Evolutionary conservation across 176 grass and related monocot species (phyloP).

Genomic region (Lolium perenne): DNA sequence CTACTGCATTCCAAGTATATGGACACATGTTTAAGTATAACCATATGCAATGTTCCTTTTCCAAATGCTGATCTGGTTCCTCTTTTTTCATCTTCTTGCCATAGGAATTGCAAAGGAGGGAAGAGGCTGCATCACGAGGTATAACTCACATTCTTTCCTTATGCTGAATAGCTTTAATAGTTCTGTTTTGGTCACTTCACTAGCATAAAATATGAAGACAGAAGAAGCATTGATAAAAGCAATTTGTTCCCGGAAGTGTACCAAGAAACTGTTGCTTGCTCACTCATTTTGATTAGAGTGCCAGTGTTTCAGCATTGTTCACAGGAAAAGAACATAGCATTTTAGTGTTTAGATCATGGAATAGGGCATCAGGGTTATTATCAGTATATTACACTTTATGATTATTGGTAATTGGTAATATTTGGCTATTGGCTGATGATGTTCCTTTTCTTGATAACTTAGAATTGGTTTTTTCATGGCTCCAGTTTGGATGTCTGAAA

Average conservation of each 20-base stretch:
- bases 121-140: slow-evolving; percentile 88
- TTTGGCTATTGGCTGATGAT: slow-evolving; percentile 1
- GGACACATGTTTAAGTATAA: slow-evolving; percentile 30
- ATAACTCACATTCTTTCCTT: slow-evolving; percentile 16
- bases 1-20: neutral
- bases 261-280: neutral
- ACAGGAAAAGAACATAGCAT: slow-evolving; percentile 5
- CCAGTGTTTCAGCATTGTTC: slow-evolving; percentile 17
- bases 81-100: slow-evolving; percentile 10
- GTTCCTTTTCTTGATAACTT: slow-evolving; percentile 29
- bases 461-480: neutral
- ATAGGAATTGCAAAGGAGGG: slow-evolving; percentile 91
- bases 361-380: slow-evolving; percentile 43
- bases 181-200: slow-evolving; percentile 20
- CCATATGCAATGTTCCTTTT: slow-evolving; percentile 1
- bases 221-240: slow-evolving; percentile 23
- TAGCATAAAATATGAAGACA: slow-evolving; percentile 31
- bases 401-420: slow-evolving; percentile 14
- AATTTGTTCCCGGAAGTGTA: slow-evolving; percentile 18
- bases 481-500: neutral
- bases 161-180: neutral
- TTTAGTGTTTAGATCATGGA: slow-evolving; percentile 14
- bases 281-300: slow-evolving; percentile 17
- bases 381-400: neutral
- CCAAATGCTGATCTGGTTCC: slow-evolving; percentile 15